Conservation (phyloP, 331 rosid genomes). For the Arachis monticola region DNA sequence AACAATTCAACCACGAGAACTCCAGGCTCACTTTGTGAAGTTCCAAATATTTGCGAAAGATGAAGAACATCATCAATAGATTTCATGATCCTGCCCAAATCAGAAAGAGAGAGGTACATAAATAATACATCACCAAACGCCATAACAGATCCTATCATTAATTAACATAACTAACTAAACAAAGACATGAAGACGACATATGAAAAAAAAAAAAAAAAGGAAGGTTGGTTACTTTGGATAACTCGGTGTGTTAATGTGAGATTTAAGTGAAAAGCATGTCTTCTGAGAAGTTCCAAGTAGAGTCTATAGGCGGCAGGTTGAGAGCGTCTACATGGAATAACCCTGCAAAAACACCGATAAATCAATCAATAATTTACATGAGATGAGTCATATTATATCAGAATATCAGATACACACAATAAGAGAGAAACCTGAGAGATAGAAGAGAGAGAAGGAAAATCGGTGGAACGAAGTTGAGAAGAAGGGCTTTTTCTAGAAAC, state of each 20-base stretch:
- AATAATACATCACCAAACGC: not conserved
- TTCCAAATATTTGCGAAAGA: conserved; percentile 73
- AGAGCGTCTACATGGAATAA: conserved; percentile 72
- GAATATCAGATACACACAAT: no score
- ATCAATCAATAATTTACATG: no score
- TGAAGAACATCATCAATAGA: conserved; percentile 72
- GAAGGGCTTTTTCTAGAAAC: conserved; percentile 84
- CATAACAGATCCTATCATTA: not conserved
- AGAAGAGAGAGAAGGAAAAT: conserved; percentile 85
- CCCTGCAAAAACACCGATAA: conserved; percentile 58
- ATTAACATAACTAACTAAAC: not conserved
- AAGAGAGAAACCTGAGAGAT: conserved; percentile 56
- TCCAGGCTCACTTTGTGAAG: conserved; percentile 75
- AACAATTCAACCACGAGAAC: conserved; percentile 78
- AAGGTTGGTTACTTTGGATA: conserved; percentile 68
- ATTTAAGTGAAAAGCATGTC: conserved; percentile 74
- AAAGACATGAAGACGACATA: no score
- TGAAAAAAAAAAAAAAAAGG: not conserved
- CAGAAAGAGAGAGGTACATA: conserved; percentile 37
- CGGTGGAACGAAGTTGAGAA: conserved; percentile 75
- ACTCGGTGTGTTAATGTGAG: conserved; percentile 64
- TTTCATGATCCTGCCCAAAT: conserved; percentile 75
- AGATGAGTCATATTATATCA: no score
- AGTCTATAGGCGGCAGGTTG: conserved; percentile 89
- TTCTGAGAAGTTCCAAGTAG: conserved; percentile 79